These are phyloP conservation scores for Alternaria infectoria DNA, from an alignment of 2,329 filamentous ascomycete genomes.

Conservation along the genomic window DNA sequence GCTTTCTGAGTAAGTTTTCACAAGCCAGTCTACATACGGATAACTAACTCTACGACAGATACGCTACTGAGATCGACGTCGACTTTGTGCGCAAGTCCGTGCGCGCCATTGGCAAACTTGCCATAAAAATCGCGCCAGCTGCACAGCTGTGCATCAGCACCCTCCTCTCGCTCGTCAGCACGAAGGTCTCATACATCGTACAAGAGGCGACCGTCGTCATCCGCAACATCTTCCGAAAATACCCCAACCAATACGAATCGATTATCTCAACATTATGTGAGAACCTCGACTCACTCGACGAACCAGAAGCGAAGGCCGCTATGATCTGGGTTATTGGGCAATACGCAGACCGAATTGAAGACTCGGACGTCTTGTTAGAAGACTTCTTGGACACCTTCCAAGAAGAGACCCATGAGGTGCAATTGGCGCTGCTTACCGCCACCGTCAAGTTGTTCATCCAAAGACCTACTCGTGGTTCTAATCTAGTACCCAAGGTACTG, in stretches of 20 bases:
- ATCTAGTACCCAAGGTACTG: constrained; percentile 89
- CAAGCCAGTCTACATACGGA: neutral
- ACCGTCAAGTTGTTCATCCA: constrained; percentile 99
- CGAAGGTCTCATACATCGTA: constrained; percentile 98
- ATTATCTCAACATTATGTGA: constrained; percentile 96
- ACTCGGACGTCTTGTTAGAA: constrained; percentile 89
- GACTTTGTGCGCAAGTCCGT: constrained; percentile 99
- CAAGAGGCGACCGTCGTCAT: constrained; percentile 99
- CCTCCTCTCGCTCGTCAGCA: constrained; percentile 88
- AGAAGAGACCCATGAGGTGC: constrained; percentile 94
- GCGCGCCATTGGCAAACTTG: constrained; percentile 94
- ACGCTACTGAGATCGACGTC: constrained; percentile 97
- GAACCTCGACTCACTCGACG: constrained; percentile 93
- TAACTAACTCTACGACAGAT: constrained; percentile 48
- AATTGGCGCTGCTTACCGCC: constrained; percentile 90
- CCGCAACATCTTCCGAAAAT: constrained; percentile 98
- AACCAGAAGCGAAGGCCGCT: constrained; percentile 96
- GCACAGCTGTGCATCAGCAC: constrained; percentile 91
- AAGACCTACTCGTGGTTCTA: constrained; percentile 89
- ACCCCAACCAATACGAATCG: constrained; percentile 97
- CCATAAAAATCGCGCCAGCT: constrained; percentile 97
- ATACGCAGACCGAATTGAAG: constrained; percentile 96
- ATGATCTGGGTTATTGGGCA: constrained; percentile 99
- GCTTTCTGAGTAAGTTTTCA: constrained; percentile 73
- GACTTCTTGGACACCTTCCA: constrained; percentile 94